phyloP scores from a whole-genome alignment of 768 basidiomycete species.

The Podaxis pistillaris region DNA sequence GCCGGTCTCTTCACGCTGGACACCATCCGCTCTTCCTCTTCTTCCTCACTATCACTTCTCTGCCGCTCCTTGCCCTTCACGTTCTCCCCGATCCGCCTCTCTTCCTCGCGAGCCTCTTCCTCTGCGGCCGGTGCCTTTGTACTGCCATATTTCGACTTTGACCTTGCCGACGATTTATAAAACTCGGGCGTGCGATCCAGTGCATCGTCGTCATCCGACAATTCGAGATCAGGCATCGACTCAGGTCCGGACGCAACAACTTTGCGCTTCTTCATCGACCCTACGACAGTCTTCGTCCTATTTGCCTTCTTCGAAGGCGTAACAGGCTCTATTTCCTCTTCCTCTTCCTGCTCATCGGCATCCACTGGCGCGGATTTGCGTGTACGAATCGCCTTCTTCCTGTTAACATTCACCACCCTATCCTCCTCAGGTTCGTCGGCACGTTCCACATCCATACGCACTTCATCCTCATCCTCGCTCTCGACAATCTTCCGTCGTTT shows the following conservation, averaged over 20 bases:
- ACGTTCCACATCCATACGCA: neutral
- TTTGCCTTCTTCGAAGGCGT: slow-evolving; percentile 17
- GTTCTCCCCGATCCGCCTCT: neutral
- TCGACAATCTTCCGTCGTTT: slow-evolving; percentile 6
- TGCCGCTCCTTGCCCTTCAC: neutral
- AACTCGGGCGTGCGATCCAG: neutral
- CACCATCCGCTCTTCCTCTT: neutral
- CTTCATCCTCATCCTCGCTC: slow-evolving; percentile 12
- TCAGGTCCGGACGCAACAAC: neutral
- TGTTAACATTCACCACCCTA: slow-evolving; percentile 16
- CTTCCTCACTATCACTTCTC: slow-evolving; percentile 1
- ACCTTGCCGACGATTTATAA: neutral
- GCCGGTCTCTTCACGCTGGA: neutral
- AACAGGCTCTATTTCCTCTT: slow-evolving; percentile 10
- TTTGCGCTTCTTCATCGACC: neutral
- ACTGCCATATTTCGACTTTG: neutral
- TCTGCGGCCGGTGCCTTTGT: slow-evolving; percentile 10
- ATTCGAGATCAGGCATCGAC: neutral
- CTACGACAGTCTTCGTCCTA: slow-evolving; percentile 9
- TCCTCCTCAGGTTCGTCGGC: slow-evolving; percentile 13
- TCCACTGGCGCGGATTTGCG: neutral
- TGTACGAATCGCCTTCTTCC: neutral
- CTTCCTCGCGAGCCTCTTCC: slow-evolving; percentile 9
- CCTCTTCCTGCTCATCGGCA: slow-evolving; percentile 17
- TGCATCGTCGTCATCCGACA: slow-evolving; percentile 17